Percentiles rank a stretch among this genome's conserved stretches.
These are phyloP conservation scores for Hyaloraphidium curvatum DNA, from an alignment of 192 early-diverging fungal genomes.

Conservation along the genomic window DNA sequence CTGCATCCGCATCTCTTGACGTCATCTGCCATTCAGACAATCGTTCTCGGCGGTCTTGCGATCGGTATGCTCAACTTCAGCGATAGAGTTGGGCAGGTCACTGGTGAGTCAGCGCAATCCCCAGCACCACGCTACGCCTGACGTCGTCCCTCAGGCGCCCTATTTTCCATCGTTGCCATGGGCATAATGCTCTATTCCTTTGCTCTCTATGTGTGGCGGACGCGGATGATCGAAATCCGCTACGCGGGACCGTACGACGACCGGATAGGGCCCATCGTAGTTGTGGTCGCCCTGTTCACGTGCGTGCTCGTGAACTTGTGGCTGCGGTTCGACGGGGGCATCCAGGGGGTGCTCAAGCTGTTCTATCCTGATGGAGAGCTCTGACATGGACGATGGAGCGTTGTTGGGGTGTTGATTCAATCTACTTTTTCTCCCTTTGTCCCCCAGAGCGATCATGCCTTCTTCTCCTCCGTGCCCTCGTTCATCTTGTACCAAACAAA, in stretches of 20 bases:
- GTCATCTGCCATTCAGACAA: conserved; percentile 8
- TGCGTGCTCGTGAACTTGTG: not conserved
- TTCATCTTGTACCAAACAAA: conserved; percentile 33
- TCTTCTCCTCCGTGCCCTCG: too few species aligned
- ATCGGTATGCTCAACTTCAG: conserved; percentile 59
- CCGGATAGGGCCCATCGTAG: conserved; percentile 43
- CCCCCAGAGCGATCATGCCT: too few species aligned
- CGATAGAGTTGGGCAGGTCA: conserved; percentile 24
- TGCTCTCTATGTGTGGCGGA: not conserved
- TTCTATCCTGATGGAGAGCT: too few species aligned
- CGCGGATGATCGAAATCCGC: not conserved
- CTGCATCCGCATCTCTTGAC: too few species aligned
- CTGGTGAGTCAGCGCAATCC: conserved; percentile 21
- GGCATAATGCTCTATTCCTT: not conserved
- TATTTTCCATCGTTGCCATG: not conserved
- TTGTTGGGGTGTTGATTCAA: too few species aligned
- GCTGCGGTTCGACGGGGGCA: too few species aligned
- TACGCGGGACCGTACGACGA: conserved; percentile 26
- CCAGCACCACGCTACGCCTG: not conserved
- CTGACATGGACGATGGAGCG: too few species aligned
- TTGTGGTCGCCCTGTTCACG: conserved; percentile 36
- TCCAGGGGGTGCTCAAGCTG: too few species aligned
- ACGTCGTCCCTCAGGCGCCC: not conserved
- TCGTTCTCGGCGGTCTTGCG: conserved; percentile 44
- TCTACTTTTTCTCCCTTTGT: too few species aligned